These are phyloP conservation scores for Podaxis carcinomalis DNA, from an alignment of 768 basidiomycete genomes.

Conservation along the genomic window DNA sequence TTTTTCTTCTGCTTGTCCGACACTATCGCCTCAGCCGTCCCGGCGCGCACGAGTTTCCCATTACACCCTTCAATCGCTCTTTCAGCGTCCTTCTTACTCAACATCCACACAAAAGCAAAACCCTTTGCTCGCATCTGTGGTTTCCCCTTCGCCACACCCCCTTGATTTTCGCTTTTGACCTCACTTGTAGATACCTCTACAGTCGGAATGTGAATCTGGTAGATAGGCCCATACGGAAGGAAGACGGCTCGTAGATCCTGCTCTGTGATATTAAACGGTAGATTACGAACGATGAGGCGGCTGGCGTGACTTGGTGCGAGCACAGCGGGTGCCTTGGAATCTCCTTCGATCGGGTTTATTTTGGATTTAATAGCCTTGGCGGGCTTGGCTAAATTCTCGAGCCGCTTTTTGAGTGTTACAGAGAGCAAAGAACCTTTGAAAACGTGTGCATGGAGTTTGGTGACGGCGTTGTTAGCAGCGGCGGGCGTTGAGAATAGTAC, in stretches of 20 bases:
- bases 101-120: conserved; percentile 95
- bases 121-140: conserved; percentile 53
- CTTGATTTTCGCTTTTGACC: conserved; percentile 26
- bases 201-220: conserved; percentile 78
- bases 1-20: conserved; percentile 66
- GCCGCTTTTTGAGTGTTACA: conserved; percentile 80
- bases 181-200: conserved; percentile 24
- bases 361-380: conserved; percentile 16
- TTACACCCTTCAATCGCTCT: conserved; percentile 77
- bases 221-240: conserved; percentile 81
- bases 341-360: conserved; percentile 23
- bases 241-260: conserved; percentile 84
- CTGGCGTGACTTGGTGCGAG: conserved; percentile 62
- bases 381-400: conserved; percentile 61
- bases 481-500: conserved; percentile 68
- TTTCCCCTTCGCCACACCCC: conserved; percentile 18
- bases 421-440: conserved; percentile 89
- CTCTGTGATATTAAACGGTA: conserved; percentile 79
- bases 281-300: conserved; percentile 87
- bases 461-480: conserved; percentile 65
- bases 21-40: conserved; percentile 51
- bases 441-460: conserved; percentile 86
- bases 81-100: conserved; percentile 82
- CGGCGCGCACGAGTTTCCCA: conserved; percentile 63
- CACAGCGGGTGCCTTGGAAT: conserved; percentile 21